These are phyloP conservation scores for Pyricularia pennisetigena DNA, from an alignment of 2,329 filamentous ascomycete species.

Conservation along the genomic window DNA sequence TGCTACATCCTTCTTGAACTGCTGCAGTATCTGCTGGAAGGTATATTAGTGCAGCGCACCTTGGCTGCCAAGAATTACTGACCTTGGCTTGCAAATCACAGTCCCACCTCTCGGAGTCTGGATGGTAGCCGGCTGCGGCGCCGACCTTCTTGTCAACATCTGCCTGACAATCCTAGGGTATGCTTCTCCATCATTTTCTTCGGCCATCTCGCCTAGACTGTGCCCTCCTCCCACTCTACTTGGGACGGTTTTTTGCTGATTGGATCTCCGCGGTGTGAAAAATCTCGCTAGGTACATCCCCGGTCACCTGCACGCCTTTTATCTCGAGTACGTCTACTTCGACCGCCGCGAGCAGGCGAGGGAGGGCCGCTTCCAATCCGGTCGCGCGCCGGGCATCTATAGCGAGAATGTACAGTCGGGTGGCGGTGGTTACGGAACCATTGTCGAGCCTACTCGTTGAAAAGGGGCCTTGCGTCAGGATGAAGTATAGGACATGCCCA, in stretches of 20 bases:
- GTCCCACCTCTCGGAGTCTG: conserved; percentile 58
- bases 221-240: not conserved
- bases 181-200: conserved; percentile 11
- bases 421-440: conserved; percentile 53
- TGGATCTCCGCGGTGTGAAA: conserved; percentile 4
- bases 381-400: conserved; percentile 59
- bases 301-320: conserved; percentile 73
- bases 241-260: not conserved
- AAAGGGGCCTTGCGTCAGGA: conserved; percentile 9
- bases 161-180: conserved; percentile 55
- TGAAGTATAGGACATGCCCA: not conserved
- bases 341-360: conserved; percentile 56
- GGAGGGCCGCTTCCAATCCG: conserved; percentile 42
- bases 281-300: conserved; percentile 35
- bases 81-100: conserved; percentile 18
- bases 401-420: conserved; percentile 64
- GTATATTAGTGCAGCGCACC: not conserved
- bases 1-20: not conserved
- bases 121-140: conserved; percentile 54
- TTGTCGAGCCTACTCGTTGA: conserved; percentile 19
- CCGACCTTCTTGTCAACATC: conserved; percentile 58
- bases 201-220: not conserved
- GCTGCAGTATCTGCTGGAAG: not conserved
- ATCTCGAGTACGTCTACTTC: conserved; percentile 76
- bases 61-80: not conserved